These are phyloP conservation scores for Fonsecaea pugnacius DNA, from an alignment of 2,329 filamentous ascomycete genomes.

Conservation along the genomic window DNA sequence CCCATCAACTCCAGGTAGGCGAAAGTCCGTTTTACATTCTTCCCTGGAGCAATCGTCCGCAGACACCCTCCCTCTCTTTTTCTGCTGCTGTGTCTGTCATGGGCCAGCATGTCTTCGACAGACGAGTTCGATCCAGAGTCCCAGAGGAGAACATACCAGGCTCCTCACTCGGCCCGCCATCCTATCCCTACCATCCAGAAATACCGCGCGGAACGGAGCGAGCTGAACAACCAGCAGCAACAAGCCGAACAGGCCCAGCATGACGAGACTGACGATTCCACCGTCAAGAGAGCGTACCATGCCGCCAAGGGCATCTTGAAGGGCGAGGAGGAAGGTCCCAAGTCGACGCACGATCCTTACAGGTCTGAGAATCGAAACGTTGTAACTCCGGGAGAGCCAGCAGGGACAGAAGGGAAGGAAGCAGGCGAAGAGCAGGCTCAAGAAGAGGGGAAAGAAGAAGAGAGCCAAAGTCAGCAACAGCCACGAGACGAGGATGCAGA, in stretches of 20 bases:
- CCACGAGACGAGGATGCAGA: conserved; percentile 4
- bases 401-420: conserved; percentile 4
- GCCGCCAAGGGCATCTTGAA: conserved; percentile 34
- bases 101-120: conserved; percentile 15
- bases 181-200: conserved; percentile 37
- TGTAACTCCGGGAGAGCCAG: background rate
- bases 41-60: background rate
- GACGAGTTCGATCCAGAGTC: conserved; percentile 33
- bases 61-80: background rate
- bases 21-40: background rate
- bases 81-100: background rate
- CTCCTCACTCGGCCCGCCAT: conserved; percentile 34
- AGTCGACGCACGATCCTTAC: conserved; percentile 31
- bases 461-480: conserved; percentile 10
- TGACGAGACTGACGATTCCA: conserved; percentile 30
- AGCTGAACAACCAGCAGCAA: conserved; percentile 30
- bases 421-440: conserved; percentile 1
- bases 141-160: conserved; percentile 20
- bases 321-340: conserved; percentile 29
- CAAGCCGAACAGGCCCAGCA: conserved; percentile 29
- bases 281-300: conserved; percentile 34
- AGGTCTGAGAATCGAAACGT: conserved; percentile 34
- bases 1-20: conserved; percentile 19
- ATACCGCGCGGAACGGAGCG: conserved; percentile 34
- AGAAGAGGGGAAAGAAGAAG: conserved; percentile 3